Evolutionary conservation across 805 yeast genomes (phyloP), one percentile per base, ranked within the genome.

Genomic region (Spathaspora girioi): DNA sequence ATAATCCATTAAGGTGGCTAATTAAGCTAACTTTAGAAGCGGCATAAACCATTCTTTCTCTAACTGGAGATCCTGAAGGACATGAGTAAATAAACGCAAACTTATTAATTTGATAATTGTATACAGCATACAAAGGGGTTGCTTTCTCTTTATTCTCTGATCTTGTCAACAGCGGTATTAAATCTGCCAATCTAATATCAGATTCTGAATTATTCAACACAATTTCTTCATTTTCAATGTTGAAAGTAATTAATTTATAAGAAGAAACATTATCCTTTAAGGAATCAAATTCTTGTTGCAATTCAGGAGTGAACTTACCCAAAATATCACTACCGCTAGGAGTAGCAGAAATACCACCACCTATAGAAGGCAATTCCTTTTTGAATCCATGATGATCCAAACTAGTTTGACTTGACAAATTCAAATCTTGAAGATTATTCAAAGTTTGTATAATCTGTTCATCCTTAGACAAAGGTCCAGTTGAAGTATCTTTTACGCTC

Each of bases 1-100:
- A 69, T 7, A 62, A 51, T 17, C 62, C 54, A 53, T 77, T 73
- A 62, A 87, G 70, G 52, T 78, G 75, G 45, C 73, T 75, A 32
- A 83, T 67, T 50, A 87, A 76, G 7, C 86, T 87, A 48, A 75
- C 77, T 62, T 84, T 86, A 54, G 86, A 86, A 2, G 96, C 81
- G 1, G 99, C 98, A 62, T 91, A 90, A 47, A 91, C 66, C 97
- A 93, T 93, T 60, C 98, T 80, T 48, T 91, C 94, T 66, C 86
- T 87, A 41, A 94, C 94, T 68, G 84, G 85, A 43, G 97, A 86
- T 1, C 92, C 91, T 0, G 96, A 83, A 3, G 99, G 98, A 67
- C 97, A 92, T 7, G 93, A 78, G 64, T 89, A 89, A 31, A 92
- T 81, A 65, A 93, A 91, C 32, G 80, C 81, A 38, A 61, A 59